These are phyloP conservation scores for Penicillium sp. DNA, from an alignment of 2,329 filamentous ascomycete species.

Conservation along the genomic window DNA sequence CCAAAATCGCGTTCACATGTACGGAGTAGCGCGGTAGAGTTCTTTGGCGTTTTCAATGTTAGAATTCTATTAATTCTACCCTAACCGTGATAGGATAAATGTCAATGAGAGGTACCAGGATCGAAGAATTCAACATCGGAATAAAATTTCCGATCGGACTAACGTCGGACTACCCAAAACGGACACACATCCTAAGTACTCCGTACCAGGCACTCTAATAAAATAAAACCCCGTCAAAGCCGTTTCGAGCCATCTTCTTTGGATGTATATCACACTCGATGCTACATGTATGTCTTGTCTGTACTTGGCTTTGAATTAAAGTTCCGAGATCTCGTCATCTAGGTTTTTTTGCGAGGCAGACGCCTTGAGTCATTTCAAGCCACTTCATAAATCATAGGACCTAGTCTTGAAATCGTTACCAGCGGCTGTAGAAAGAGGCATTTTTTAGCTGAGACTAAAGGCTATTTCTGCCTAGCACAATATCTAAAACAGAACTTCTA, in stretches of 20 bases:
- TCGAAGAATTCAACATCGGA: background rate
- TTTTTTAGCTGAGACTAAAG: too few relatives aligned
- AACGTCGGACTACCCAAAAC: slow-evolving; percentile 1
- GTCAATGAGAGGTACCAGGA: background rate
- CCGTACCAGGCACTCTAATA: background rate
- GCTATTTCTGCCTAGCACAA: too few relatives aligned
- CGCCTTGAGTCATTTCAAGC: slow-evolving; percentile 8
- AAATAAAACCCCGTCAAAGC: background rate
- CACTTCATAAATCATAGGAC: background rate
- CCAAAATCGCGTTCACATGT: too few relatives aligned
- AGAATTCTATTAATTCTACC: too few relatives aligned
- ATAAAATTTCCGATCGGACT: slow-evolving; percentile 2
- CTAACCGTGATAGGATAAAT: too few relatives aligned
- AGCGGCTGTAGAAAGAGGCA: too few relatives aligned
- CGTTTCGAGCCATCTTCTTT: background rate
- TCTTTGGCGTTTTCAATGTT: too few relatives aligned
- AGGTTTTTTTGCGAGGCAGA: background rate
- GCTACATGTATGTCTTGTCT: too few relatives aligned
- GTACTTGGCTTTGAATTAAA: background rate
- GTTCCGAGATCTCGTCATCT: background rate
- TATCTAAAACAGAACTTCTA: too few relatives aligned
- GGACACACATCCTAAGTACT: background rate
- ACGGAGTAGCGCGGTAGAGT: too few relatives aligned
- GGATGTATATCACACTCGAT: too few relatives aligned
- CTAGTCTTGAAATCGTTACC: too few relatives aligned